phyloP scores from a whole-genome alignment of 495 filamentous ascomycete species.

The Arthonia radiata region DNA sequence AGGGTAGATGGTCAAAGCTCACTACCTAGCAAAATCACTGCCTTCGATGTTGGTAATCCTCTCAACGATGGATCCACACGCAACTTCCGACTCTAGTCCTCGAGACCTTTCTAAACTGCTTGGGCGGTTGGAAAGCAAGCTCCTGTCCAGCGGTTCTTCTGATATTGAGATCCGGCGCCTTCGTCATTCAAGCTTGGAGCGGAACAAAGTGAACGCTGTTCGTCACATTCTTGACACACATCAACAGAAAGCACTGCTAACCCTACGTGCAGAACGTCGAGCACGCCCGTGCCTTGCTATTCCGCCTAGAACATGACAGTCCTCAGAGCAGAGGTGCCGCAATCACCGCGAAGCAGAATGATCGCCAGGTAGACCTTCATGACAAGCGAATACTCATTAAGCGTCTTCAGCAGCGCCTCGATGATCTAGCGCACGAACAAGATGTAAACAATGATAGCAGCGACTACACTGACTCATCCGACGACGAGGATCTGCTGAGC shows the following conservation, averaged over 20 bases:
- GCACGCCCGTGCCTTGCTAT: constrained; percentile 51
- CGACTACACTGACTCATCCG: constrained; percentile 1
- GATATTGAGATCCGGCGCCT: constrained; percentile 33
- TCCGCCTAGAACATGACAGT: constrained; percentile 52
- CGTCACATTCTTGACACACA: constrained; percentile 8
- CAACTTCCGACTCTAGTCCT: too few species aligned
- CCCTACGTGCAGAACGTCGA: constrained; percentile 38
- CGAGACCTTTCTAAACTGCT: too few species aligned
- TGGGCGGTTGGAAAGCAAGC: too few species aligned
- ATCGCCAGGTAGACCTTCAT: constrained; percentile 23
- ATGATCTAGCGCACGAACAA: constrained; percentile 31
- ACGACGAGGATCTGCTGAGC: constrained; percentile 4
- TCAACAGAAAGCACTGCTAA: neutral
- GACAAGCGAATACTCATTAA: constrained; percentile 33
- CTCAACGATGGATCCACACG: too few species aligned
- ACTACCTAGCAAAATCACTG: too few species aligned
- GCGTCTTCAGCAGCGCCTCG: constrained; percentile 12
- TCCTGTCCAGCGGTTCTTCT: too few species aligned
- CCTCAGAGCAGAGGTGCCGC: too few species aligned
- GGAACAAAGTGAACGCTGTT: constrained; percentile 40
- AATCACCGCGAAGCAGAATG: constrained; percentile 22
- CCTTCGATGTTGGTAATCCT: too few species aligned
- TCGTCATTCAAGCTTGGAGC: constrained; percentile 39
- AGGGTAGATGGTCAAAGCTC: too few species aligned
- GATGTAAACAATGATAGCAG: constrained; percentile 6